Conservation (phyloP, 108 stramenopile genomes). For the Nannochloropsis oceanica region DNA sequence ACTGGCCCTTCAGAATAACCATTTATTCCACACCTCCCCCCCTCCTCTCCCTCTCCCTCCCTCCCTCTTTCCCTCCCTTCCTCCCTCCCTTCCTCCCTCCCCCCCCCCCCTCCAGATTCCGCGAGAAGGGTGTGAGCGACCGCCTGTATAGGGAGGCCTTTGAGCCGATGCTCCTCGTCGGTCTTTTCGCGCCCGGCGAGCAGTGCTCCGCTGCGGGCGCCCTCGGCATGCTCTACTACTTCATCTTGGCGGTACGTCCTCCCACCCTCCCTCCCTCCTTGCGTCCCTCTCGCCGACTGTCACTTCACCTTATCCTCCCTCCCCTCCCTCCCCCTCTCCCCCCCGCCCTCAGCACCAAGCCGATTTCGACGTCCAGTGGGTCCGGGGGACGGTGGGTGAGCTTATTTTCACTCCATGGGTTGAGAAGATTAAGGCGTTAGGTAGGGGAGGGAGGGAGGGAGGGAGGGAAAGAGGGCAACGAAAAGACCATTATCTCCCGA, state of each 20-base stretch:
- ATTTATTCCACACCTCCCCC: background rate
- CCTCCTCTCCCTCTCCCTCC: background rate
- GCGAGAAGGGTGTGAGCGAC: background rate
- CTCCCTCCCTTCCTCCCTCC: no score
- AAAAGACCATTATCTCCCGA: background rate
- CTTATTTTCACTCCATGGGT: conserved; percentile 58
- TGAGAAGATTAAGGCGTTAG: background rate
- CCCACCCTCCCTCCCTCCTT: no score
- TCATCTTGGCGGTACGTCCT: conserved; percentile 54
- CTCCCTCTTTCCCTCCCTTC: background rate
- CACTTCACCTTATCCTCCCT: no score
- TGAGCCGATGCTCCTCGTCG: conserved; percentile 39
- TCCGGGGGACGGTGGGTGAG: conserved; percentile 57
- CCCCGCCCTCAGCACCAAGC: conserved; percentile 34
- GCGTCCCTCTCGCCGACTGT: no score
- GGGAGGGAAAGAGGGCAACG: background rate
- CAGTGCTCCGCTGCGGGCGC: conserved; percentile 47
- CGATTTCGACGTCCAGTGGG: conserved; percentile 65
- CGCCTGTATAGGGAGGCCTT: background rate
- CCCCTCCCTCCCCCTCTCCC: conserved; percentile 54
- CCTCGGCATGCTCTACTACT: conserved; percentile 68
- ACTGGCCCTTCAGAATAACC: background rate
- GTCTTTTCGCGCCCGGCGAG: conserved; percentile 53
- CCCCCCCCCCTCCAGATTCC: background rate
- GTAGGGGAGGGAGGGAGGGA: background rate